A percentile compares a stretch with the other conserved stretches of the same genome.
phyloP scores from a whole-genome alignment of 768 basidiomycete species.

The Suillus sp. region DNA sequence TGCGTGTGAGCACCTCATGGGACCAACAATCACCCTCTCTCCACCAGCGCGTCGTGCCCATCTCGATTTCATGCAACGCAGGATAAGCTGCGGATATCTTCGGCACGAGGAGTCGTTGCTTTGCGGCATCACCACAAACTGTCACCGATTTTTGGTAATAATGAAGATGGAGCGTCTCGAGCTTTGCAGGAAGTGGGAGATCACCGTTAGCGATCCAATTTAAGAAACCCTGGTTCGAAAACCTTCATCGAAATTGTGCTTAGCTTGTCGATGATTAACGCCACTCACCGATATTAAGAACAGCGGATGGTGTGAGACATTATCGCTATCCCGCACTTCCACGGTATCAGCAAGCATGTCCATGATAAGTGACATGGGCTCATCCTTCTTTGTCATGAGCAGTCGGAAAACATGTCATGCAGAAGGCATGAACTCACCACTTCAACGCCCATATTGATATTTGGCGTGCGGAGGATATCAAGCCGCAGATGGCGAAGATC shows the following conservation, averaged over 20 bases:
- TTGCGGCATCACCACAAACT: not conserved
- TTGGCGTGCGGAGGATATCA: conserved; percentile 7
- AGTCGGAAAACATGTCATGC: not conserved
- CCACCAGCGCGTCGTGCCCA: conserved; percentile 3
- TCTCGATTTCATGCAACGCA: conserved; percentile 1
- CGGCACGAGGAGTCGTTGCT: not conserved
- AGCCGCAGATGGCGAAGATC: conserved; percentile 4
- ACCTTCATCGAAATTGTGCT: not conserved
- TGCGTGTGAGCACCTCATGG: not conserved
- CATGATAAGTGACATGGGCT: conserved; percentile 3
- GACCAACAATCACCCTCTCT: not conserved
- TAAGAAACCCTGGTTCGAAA: not conserved
- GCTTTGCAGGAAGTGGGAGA: not conserved
- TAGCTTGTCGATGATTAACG: no score
- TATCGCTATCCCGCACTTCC: not conserved
- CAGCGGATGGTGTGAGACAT: not conserved
- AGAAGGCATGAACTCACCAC: not conserved
- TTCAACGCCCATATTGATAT: not conserved
- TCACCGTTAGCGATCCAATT: conserved; percentile 1
- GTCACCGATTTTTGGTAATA: not conserved
- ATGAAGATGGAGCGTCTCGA: not conserved
- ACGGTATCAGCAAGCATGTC: not conserved
- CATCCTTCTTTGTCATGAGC: not conserved
- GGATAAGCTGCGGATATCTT: conserved; percentile 1
- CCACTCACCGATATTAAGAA: not conserved